Evolutionary conservation across 805 yeast species (phyloP).

Genomic region (Cyberlindnera mississippiensis): DNA sequence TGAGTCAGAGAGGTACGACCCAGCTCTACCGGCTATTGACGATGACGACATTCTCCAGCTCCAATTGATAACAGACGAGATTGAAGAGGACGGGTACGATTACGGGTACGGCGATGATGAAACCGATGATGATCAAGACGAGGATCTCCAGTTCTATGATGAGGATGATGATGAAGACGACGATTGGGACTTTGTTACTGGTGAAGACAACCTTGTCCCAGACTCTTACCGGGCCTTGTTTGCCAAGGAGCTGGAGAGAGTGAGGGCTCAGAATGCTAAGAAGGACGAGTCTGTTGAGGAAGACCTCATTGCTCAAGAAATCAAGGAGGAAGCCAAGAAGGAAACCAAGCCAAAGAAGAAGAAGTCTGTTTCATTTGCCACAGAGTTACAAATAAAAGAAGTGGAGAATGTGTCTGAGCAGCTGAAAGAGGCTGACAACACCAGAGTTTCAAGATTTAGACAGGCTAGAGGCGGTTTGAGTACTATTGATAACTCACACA

Average conservation of each 20-base stretch:
- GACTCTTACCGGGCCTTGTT: conserved; percentile 20
- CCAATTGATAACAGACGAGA: conserved; percentile 50
- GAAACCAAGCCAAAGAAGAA: conserved; percentile 16
- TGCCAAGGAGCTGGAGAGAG: conserved; percentile 19
- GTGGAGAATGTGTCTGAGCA: conserved; percentile 54
- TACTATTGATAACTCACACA: no score
- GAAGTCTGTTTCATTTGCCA: conserved; percentile 53
- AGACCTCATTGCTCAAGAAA: background rate
- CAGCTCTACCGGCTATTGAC: conserved; percentile 30
- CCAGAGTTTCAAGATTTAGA: conserved; percentile 23
- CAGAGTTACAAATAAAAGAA: conserved; percentile 50
- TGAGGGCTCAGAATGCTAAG: conserved; percentile 15
- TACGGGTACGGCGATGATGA: conserved; percentile 36
- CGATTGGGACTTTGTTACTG: conserved; percentile 18
- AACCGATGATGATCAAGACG: conserved; percentile 20
- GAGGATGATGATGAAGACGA: conserved; percentile 33
- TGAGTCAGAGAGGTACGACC: conserved; percentile 1
- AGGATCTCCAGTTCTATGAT: conserved; percentile 21
- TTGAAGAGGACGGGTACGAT: conserved; percentile 34
- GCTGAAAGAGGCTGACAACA: conserved; percentile 30
- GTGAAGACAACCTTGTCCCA: conserved; percentile 19
- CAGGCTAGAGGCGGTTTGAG: conserved; percentile 5
- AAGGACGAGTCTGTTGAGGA: background rate
- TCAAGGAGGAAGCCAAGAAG: background rate
- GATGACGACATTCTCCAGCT: conserved; percentile 47